Base-by-base conservation (phyloP, 1,139 yeast species). In the Hansenula anomala region DNA sequence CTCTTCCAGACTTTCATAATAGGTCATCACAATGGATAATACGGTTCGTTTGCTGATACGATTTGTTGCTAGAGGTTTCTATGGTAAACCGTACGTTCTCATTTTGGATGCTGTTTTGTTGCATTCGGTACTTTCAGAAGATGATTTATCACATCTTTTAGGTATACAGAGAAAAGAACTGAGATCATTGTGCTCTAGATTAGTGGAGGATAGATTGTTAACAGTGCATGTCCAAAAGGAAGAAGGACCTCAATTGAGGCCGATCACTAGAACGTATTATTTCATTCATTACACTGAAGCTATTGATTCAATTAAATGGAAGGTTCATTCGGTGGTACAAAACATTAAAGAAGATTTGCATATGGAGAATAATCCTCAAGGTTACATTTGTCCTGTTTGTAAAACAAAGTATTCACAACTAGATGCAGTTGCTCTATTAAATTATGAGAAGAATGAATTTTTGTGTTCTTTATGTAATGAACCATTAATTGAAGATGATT, bases 281-380 rank as follows among this genome's bases (percentile, higher is more conserved):
- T 92, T 76, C 58, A 81, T 92, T 41, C 96, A 88, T 55, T 80
- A 78, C 57, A 88, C 97, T 2, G 96, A 89, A 58, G 95, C 97
- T 1, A 86, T 94, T 34, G 98, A 92, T 63, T 80, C 97, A 14
- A 80, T 92, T 58, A 92, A 94, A 62, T 94, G 97, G 97, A 89
- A 90, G 58, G 87, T 92, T 45, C 97, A 92, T 58, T 76, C 86
- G 33, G 73, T 94, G 30, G 97, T 88, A 13, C 82, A 80, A 50
- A 63, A 71, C 42, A 70, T 90, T 42, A 87, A 87, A 58, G 87
- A 84, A 47, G 95, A 89, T 56, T 75, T 92, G 67, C 81, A 78
- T 28, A 78, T 77, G 49, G 87, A 83, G 54, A 83, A 92, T 18
- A 92, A 88, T 49, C 95, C 97, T 1, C 96, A 90, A 54, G 98